phyloP scores from a whole-genome alignment of 768 basidiomycete species.

The Hypholoma fasciculare region DNA sequence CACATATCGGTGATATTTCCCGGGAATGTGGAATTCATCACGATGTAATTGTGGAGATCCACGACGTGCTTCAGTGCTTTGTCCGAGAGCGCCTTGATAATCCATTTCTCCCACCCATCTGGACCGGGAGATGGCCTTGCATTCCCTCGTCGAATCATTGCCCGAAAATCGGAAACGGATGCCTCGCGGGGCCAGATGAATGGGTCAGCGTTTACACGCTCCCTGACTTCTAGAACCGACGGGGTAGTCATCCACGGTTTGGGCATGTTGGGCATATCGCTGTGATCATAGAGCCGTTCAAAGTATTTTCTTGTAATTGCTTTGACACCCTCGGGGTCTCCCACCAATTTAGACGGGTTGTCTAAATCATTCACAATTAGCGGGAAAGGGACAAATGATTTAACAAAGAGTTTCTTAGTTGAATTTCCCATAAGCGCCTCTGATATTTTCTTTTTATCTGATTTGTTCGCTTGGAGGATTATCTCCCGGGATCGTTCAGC shows the following conservation, averaged over 20 bases:
- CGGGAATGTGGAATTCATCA: conserved; percentile 23
- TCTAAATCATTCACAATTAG: neutral
- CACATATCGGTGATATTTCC: conserved; percentile 22
- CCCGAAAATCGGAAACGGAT: conserved; percentile 15
- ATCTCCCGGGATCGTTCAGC: neutral
- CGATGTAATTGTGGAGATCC: conserved; percentile 26
- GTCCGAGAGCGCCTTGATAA: conserved; percentile 23
- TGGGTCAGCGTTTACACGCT: conserved; percentile 15
- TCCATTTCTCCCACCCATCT: conserved; percentile 37
- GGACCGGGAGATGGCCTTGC: conserved; percentile 27
- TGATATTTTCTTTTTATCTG: neutral
- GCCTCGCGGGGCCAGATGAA: conserved; percentile 23
- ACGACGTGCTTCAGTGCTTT: conserved; percentile 18
- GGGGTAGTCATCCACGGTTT: conserved; percentile 27
- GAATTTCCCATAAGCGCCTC: conserved; percentile 6
- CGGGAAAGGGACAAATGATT: neutral
- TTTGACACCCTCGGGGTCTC: conserved; percentile 12
- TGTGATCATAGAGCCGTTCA: conserved; percentile 10
- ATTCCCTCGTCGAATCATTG: conserved; percentile 26
- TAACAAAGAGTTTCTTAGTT: conserved; percentile 4
- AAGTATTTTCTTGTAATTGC: conserved; percentile 9
- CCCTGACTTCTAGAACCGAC: conserved; percentile 10
- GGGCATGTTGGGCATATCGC: neutral
- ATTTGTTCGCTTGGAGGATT: neutral
- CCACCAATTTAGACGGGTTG: conserved; percentile 2